Conservation (phyloP, 164 flowering plant genomes). For the Brasenia schreberi region DNA sequence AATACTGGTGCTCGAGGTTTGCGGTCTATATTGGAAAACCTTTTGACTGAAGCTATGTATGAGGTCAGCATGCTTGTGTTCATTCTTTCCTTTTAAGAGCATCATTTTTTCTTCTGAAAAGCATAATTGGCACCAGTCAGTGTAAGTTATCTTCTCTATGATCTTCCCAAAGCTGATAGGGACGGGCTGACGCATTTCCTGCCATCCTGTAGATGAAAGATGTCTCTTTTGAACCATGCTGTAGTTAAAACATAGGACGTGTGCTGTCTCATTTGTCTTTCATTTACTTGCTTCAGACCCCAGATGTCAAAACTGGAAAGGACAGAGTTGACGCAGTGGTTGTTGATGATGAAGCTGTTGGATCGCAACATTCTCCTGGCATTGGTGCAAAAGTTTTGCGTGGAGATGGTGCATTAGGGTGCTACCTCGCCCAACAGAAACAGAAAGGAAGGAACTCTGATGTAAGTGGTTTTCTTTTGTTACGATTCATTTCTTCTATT, state of each 20-base stretch:
- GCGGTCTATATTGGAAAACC: slow-evolving; percentile 70
- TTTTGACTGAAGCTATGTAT: slow-evolving; percentile 92
- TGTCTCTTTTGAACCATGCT: neutral
- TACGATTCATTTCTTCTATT: too few relatives aligned
- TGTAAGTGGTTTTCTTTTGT: slow-evolving; percentile 25
- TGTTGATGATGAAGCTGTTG: slow-evolving; percentile 79
- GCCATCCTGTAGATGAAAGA: neutral
- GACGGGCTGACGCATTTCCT: neutral
- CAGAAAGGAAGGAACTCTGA: slow-evolving; percentile 23
- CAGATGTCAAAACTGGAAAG: slow-evolving; percentile 65
- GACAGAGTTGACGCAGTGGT: slow-evolving; percentile 85
- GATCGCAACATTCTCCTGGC: slow-evolving; percentile 38
- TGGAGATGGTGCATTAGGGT: slow-evolving; percentile 79
- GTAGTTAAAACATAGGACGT: too few relatives aligned
- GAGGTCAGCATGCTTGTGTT: slow-evolving; percentile 40
- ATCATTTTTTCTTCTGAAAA: too few relatives aligned
- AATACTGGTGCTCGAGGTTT: slow-evolving; percentile 99
- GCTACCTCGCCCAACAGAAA: slow-evolving; percentile 27
- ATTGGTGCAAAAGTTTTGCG: slow-evolving; percentile 76
- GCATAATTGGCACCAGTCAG: too few relatives aligned
- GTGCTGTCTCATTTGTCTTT: neutral
- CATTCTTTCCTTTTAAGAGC: too few relatives aligned
- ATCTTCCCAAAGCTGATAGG: neutral
- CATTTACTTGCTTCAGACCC: slow-evolving; percentile 35
- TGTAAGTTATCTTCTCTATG: too few relatives aligned